These are phyloP conservation scores for Penicillium steckii DNA, from an alignment of 495 filamentous ascomycete genomes.

Conservation along the genomic window DNA sequence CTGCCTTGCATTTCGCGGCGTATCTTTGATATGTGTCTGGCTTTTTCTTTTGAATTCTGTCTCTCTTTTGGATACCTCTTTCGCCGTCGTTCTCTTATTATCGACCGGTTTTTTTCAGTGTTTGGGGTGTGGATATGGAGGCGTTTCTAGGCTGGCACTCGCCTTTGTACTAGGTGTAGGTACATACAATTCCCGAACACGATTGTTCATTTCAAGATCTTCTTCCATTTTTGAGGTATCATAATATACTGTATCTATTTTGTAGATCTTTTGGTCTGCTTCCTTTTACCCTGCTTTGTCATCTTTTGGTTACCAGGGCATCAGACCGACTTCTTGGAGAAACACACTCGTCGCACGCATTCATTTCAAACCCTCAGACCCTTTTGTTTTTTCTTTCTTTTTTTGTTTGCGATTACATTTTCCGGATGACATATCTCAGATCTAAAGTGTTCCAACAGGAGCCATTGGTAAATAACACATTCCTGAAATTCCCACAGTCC, in stretches of 20 bases:
- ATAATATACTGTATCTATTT: neutral
- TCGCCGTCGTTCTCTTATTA: neutral
- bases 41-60: neutral
- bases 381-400: neutral
- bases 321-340: neutral
- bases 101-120: neutral
- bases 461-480: too few species aligned
- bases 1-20: constrained; percentile 1
- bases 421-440: neutral
- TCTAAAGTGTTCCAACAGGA: neutral
- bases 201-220: neutral
- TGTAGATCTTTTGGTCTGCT: neutral
- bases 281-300: neutral
- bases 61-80: constrained; percentile 11
- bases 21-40: neutral
- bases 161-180: neutral
- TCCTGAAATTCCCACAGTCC: too few species aligned
- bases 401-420: neutral
- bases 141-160: neutral
- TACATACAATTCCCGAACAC: neutral
- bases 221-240: neutral
- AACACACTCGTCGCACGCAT: neutral
- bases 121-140: constrained; percentile 1
- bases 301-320: neutral
- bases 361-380: neutral